phyloP scores from a whole-genome alignment of 23 red algal genomes.

The Pyropia haitanensis region DNA sequence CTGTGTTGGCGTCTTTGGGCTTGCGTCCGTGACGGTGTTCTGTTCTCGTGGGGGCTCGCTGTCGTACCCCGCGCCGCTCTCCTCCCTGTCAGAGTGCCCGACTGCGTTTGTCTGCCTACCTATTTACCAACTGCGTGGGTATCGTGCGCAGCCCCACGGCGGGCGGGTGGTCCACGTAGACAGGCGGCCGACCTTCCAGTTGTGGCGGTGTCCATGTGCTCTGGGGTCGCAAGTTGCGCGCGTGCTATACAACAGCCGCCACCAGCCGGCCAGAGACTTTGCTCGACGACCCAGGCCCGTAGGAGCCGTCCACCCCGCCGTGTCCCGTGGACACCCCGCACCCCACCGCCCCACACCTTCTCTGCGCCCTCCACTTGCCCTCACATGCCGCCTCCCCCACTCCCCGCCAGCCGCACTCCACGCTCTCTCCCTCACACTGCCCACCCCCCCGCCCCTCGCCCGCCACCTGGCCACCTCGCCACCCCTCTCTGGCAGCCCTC shows the following conservation, averaged over 20 bases:
- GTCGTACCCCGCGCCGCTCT: neutral
- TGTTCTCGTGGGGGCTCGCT: neutral
- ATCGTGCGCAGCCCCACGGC: no score
- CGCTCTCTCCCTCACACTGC: constrained; percentile 5
- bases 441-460: constrained; percentile 1
- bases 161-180: neutral
- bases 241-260: neutral
- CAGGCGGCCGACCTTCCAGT: neutral
- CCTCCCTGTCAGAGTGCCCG: neutral
- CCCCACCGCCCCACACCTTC: constrained; percentile 4
- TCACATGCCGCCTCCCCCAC: neutral
- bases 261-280: neutral
- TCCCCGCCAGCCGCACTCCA: neutral
- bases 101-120: no score
- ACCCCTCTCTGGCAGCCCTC: neutral
- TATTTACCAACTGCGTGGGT: no score
- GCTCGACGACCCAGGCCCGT: neutral
- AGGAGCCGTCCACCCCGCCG: neutral
- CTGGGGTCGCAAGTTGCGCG: neutral
- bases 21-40: neutral
- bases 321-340: neutral
- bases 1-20: neutral
- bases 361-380: constrained; percentile 6
- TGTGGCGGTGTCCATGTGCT: neutral
- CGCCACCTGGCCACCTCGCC: neutral